phyloP scores from a whole-genome alignment of 192 early-diverging fungal species.

The Chytriomyces sp. region DNA sequence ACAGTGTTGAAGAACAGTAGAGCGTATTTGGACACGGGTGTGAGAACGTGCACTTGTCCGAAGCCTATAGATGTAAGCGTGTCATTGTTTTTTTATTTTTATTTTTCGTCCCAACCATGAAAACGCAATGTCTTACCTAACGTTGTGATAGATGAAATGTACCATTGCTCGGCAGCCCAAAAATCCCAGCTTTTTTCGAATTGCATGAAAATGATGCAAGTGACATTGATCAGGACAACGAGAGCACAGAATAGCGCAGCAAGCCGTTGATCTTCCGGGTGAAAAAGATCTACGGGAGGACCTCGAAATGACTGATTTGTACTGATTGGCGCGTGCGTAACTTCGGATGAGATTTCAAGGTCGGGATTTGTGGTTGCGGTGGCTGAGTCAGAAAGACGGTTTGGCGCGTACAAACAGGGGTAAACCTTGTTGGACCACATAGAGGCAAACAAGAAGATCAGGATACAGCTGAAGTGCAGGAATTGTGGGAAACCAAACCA shows the following conservation, averaged over 20 bases:
- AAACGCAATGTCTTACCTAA: not conserved
- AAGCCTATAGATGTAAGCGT: slow-evolving; percentile 8
- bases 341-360: not conserved
- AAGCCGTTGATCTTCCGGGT: slow-evolving; percentile 14
- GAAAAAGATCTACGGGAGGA: slow-evolving; percentile 17
- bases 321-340: not conserved
- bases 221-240: slow-evolving; percentile 15
- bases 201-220: slow-evolving; percentile 12
- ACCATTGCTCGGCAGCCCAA: slow-evolving; percentile 34
- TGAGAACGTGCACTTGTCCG: not conserved
- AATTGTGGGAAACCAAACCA: not conserved
- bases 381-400: not conserved
- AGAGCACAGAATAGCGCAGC: slow-evolving; percentile 10
- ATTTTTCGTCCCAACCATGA: not conserved
- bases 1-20: slow-evolving; percentile 27
- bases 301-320: no score
- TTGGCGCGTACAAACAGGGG: not conserved
- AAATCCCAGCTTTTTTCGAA: slow-evolving; percentile 25
- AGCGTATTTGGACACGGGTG: not conserved
- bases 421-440: not conserved
- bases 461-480: not conserved
- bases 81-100: not conserved
- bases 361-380: not conserved
- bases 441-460: not conserved
- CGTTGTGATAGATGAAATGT: slow-evolving; percentile 25